Base-by-base conservation (phyloP, 208 protist genomes). In the Crithidia mellificae region DNA sequence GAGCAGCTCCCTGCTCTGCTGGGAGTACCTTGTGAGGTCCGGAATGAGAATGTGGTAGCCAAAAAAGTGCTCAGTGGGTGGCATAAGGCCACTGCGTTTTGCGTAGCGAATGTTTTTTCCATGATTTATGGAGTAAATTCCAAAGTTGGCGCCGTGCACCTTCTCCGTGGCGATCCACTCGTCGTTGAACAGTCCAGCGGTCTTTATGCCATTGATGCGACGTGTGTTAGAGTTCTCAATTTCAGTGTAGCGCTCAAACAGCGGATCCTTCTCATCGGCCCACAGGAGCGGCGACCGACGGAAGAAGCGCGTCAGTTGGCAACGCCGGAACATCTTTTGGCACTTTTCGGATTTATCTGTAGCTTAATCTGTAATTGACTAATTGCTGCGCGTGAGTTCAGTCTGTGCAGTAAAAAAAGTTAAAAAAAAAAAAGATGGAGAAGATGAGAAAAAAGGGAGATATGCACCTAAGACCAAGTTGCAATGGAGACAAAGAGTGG, bases 81-180 rank as follows among this genome's bases (percentile, higher is more conserved):
- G 68, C 82, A 95, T 88, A 57, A 93, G 85, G 19, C 90, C 90
- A 58, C 84, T 92, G 49, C 87, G 70, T 63, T 95, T 95, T 2
- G 90, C 84, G 59, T 85, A 95, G 4, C 81, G 78, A 27, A 91
- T 73, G 15, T 46, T 74, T 20, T 77, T 81, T 7, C 84, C 81
- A 58, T 77, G 66, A 11, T 88, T 74, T n/a, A 80, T 77, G 30
- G 83, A 89, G 76, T 95, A 92, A 34, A 95, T 84, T 20, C 83
- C 85, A 68, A 95, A 95, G 78, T 95, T 95, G 14, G 90, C 90
- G 41, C 90, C 90, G 68, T 95, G 87, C 30, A 95, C 87, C 72
- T 95, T 95, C 51, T 95, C 87, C 12, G 87, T 93, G 9, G 87
- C 90, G 51, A 95, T 90, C 87, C 90, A 95, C 38, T 95, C 87